phyloP scores from a whole-genome alignment of 2,329 filamentous ascomycete species.

The Cladosporium cucumerinum region DNA sequence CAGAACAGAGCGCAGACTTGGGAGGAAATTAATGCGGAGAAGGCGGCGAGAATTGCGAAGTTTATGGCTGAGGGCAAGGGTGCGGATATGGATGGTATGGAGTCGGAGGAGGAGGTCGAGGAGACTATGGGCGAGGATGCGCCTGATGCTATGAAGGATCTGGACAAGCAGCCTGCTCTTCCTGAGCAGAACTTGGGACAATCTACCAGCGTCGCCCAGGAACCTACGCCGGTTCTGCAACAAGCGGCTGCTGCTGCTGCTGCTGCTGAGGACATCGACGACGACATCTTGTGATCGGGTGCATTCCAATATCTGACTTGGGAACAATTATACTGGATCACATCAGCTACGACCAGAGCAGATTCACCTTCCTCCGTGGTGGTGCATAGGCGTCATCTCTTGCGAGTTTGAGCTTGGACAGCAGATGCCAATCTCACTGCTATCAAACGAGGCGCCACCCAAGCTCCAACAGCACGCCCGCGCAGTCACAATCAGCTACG shows the following conservation, averaged over 20 bases:
- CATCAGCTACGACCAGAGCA: not conserved
- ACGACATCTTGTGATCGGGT: conserved; percentile 12
- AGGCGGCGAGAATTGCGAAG: conserved; percentile 15
- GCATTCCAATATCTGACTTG: not conserved
- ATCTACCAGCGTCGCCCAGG: not conserved
- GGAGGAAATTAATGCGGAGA: conserved; percentile 35
- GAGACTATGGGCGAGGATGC: not conserved
- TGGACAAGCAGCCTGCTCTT: conserved; percentile 11
- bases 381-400: not conserved
- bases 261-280: conserved; percentile 4
- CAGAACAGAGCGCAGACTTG: conserved; percentile 29
- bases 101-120: conserved; percentile 11
- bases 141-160: conserved; percentile 9
- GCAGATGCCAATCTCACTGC: not conserved
- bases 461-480: not conserved
- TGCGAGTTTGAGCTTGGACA: not conserved
- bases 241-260: not conserved
- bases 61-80: conserved; percentile 5
- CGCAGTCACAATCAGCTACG: not conserved
- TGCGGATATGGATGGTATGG: conserved; percentile 6
- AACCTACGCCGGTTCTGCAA: conserved; percentile 8
- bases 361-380: not conserved
- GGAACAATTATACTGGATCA: not conserved
- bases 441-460: not conserved
- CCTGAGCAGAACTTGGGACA: conserved; percentile 15